Base-by-base conservation (phyloP, 441 rosid species). In the Adansonia gregorii region DNA sequence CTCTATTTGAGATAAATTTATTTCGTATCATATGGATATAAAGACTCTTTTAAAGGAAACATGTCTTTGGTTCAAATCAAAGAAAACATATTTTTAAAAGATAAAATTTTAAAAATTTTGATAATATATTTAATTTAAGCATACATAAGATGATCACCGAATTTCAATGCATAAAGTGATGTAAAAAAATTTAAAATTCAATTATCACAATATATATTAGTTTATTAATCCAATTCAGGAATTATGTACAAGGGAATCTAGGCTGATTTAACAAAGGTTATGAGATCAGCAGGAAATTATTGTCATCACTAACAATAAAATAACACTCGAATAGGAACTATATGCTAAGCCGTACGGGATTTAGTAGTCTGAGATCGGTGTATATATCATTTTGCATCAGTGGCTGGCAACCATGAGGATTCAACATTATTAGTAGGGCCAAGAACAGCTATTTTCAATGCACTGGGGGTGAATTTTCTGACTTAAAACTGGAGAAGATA, bases 381-480 rank as follows among this genome's bases (percentile, higher is more conserved):
- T 15, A 52, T 14, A 5, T 52, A 59, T 6, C 41, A 11, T 12
- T 43, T 66, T 41, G 74, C n/a, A 20, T 35, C 49, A 31, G 31
- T 46, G 69, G 67, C 48, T 46, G 69, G 67, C 48, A 17, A 46
- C 58, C 20, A 58, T 6, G 78, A 76, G 78, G 79, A 69, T 48
- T 74, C 67, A 67, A 15, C 83, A 85, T 81, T 84, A 79, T 78
- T 76, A 73, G 85, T 77, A 79, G 82, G 83, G 78, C 41, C 81
- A 17, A 45, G 63, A 76, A 84, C 85, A 85, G 90, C 86, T 82
- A 76, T 67, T 8, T 74, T 75, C 75, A 67, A 78, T 55, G 84
- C 72, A 72, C 85, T 55, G 82, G 60, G 79, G 41, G 76, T 54
- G 68, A 80, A 69, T 51, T 83, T 78, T 76, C 66, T 60, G 74